Conservation (phyloP, 352 stramenopile species). For the Phytophthora syringae region DNA sequence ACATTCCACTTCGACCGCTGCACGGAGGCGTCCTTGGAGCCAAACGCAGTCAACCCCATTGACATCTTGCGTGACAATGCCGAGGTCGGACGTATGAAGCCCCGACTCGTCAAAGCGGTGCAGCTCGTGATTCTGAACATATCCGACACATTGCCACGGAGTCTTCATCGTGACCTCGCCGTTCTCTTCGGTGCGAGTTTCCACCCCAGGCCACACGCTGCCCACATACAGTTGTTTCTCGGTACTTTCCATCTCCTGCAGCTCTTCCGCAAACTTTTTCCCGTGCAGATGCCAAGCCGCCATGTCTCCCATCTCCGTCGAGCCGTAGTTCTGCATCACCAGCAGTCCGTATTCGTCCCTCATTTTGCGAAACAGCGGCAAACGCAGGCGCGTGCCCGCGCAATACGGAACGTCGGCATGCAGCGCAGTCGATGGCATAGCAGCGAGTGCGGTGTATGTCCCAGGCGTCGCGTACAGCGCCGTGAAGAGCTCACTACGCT, state of each 20-base stretch:
- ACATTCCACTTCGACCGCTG: constrained; percentile 40
- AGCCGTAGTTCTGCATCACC: constrained; percentile 89
- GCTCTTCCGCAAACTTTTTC: constrained; percentile 48
- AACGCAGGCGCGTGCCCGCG: constrained; percentile 66
- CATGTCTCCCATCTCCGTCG: constrained; percentile 86
- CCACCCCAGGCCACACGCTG: constrained; percentile 72
- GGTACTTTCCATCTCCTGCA: constrained; percentile 45
- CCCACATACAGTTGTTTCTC: constrained; percentile 66
- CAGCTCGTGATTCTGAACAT: constrained; percentile 63
- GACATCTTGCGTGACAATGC: constrained; percentile 34
- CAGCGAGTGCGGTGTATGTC: constrained; percentile 76
- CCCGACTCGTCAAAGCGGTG: constrained; percentile 42
- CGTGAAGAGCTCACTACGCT: constrained; percentile 51
- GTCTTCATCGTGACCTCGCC: constrained; percentile 79
- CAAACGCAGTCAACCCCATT: constrained; percentile 53
- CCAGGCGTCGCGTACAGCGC: constrained; percentile 81
- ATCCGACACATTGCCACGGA: constrained; percentile 82
- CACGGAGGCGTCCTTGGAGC: constrained; percentile 71
- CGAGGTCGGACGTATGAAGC: constrained; percentile 71
- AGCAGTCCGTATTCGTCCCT: constrained; percentile 60
- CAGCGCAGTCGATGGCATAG: constrained; percentile 54
- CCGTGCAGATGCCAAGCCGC: constrained; percentile 67
- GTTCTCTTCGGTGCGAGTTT: constrained; percentile 47
- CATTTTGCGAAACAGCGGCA: constrained; percentile 61
- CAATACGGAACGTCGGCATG: constrained; percentile 78